Percentiles rank a stretch among this genome's conserved stretches.
phyloP scores from a whole-genome alignment of 2,329 filamentous ascomycete genomes.

The Bimuria novae-zelandiae region DNA sequence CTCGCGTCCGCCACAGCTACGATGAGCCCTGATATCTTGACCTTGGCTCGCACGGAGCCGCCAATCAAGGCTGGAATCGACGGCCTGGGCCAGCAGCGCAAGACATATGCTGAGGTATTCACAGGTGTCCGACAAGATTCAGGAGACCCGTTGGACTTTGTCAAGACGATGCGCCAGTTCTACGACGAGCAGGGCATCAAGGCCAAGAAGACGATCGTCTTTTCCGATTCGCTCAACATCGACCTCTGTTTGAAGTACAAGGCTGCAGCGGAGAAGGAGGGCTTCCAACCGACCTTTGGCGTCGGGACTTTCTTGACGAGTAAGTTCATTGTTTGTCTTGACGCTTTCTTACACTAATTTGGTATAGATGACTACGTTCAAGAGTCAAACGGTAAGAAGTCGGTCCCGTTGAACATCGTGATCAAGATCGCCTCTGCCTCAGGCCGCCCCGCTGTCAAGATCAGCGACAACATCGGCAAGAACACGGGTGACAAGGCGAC shows the following conservation, averaged over 20 bases:
- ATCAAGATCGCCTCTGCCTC: conserved; percentile 91
- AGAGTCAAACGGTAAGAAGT: conserved; percentile 75
- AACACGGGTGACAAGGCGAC: conserved; percentile 86
- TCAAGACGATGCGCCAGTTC: conserved; percentile 78
- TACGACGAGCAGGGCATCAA: conserved; percentile 76
- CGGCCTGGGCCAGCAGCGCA: conserved; percentile 48
- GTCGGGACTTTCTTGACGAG: conserved; percentile 94
- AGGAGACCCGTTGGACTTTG: conserved; percentile 79
- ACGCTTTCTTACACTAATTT: conserved; percentile 20
- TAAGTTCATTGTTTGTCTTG: no score
- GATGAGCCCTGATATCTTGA: conserved; percentile 46
- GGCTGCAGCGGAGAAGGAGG: conserved; percentile 74
- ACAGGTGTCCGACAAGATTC: conserved; percentile 88
- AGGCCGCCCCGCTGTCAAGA: conserved; percentile 85
- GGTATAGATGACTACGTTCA: conserved; percentile 77
- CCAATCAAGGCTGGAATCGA: conserved; percentile 52
- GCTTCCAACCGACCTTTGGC: conserved; percentile 87
- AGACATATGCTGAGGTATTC: conserved; percentile 80
- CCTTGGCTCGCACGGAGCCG: conserved; percentile 46
- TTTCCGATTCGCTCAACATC: conserved; percentile 92
- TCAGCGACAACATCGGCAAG: conserved; percentile 86
- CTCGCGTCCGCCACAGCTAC: conserved; percentile 47
- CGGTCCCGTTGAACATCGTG: conserved; percentile 91
- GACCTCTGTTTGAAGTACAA: conserved; percentile 92
- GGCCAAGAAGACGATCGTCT: conserved; percentile 86